Evolutionary conservation across 1,284 basidiomycete genomes (phyloP), one percentile per base, ranked within the genome.

Genomic region (Trichosporon sp.): DNA sequence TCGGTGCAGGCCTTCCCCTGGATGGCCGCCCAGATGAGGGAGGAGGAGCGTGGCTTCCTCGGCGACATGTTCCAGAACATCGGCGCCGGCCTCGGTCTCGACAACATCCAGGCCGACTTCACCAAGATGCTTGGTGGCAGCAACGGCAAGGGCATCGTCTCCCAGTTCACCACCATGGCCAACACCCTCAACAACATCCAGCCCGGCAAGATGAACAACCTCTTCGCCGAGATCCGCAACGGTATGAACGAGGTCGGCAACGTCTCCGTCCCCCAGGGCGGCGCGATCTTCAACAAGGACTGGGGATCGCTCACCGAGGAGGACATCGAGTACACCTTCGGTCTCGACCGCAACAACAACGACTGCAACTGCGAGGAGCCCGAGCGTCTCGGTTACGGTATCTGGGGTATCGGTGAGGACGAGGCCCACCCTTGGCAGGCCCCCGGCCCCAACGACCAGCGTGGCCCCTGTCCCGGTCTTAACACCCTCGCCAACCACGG

Each of bases 401-500:
- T 67, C 47, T 70, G 67, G 66, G 70, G 68, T 12, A 67, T 65
- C 9, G 68, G 65, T 18, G 68, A 72, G 65, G 66, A 75, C 67
- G 74, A 58, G 23, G 65, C 31, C n/a, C 77, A 78, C 68, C 76
- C 76, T 2, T 80, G 69, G 68, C 38, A 67, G 12, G 70, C 73
- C 5, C 75, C 76, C 38, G 72, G 74, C 2, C 74, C 73, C n/a
- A 72, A 68, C 12, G 74, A 79, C 63, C 71, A 71, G 42, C 76
- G 77, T 18, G 80, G 81, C 51, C 76, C 77, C 11, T 82, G 80
- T 70, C 81, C 81, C 3, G 80, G 79, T 32, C 73, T 83, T 44
- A 82, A 82, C 75, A 77, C 78, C 0, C 65, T 78, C 13, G 81
- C 81, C 35, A 80, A 79, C 66, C 78, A 81, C 71, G 77, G 77